phyloP scores from a whole-genome alignment of 495 filamentous ascomycete genomes.

The Talaromyces borbonicus region DNA sequence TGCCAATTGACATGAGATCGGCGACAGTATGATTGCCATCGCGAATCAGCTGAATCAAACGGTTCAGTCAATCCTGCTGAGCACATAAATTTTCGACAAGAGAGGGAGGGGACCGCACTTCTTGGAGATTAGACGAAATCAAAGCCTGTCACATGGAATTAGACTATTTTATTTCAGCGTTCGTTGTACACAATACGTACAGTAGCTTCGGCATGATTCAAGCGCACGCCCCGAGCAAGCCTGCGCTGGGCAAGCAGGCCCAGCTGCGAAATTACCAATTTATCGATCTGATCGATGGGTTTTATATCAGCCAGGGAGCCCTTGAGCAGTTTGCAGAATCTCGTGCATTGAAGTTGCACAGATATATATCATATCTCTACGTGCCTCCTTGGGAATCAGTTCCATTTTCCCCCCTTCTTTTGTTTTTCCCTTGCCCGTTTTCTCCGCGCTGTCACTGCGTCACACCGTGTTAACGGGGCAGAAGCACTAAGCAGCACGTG shows the following conservation, averaged over 20 bases:
- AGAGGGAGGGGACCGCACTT: no score
- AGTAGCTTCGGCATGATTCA: slow-evolving; percentile 88
- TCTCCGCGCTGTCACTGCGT: no score
- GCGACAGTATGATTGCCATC: slow-evolving; percentile 91
- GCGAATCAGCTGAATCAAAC: slow-evolving; percentile 77
- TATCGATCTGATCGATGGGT: no score
- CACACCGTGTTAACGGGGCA: no score
- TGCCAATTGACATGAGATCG: slow-evolving; percentile 85
- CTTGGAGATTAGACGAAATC: slow-evolving; percentile 84
- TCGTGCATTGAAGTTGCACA: no score
- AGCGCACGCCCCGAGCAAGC: slow-evolving; percentile 75
- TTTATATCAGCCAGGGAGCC: slow-evolving; percentile 9
- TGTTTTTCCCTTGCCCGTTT: no score
- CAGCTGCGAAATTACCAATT: slow-evolving; percentile 86
- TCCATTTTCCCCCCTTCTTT: no score
- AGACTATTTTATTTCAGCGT: no score
- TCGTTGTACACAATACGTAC: slow-evolving; percentile 49
- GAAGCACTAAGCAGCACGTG: no score
- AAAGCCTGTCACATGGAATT: slow-evolving; percentile 54
- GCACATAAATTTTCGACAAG: no score
- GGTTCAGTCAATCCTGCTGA: no score
- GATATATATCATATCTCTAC: no score
- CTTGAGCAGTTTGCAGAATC: slow-evolving; percentile 4
- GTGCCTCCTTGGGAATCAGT: slow-evolving; percentile 77
- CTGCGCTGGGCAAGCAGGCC: slow-evolving; percentile 82